Conservation (phyloP, 2,329 filamentous ascomycete species). For the Juglanconis sp. region DNA sequence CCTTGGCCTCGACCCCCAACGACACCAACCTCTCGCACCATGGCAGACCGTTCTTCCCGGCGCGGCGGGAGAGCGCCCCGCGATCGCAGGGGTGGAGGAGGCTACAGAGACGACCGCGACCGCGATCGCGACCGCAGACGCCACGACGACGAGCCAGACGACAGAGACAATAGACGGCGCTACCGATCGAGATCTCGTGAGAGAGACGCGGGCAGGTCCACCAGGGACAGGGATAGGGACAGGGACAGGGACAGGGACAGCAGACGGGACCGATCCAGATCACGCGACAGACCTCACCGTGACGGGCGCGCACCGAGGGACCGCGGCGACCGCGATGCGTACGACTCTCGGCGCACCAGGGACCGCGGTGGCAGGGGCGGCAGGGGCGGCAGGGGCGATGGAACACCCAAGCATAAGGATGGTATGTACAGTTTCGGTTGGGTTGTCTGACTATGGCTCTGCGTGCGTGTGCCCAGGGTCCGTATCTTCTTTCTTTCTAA, state of each 20-base stretch:
- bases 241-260: constrained; percentile 34
- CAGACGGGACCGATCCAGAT: constrained; percentile 10
- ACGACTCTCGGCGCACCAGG: constrained; percentile 10
- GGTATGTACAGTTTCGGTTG: neutral
- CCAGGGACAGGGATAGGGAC: constrained; percentile 9
- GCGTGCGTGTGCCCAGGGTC: too few species aligned
- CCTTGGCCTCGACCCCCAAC: neutral
- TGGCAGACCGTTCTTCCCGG: constrained; percentile 11
- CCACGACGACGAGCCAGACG: constrained; percentile 30
- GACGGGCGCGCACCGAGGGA: constrained; percentile 19
- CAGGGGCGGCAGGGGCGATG: constrained; percentile 11
- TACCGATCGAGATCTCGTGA: constrained; percentile 15
- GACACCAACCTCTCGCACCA: neutral
- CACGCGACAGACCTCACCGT: constrained; percentile 26
- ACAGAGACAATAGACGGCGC: constrained; percentile 24
- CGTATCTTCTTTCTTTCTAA: neutral
- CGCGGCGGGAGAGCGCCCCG: constrained; percentile 10
- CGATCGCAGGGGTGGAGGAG: constrained; percentile 28
- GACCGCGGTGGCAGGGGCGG: constrained; percentile 7
- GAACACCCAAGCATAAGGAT: constrained; percentile 10
- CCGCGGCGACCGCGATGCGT: constrained; percentile 5
- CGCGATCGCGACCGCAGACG: constrained; percentile 32
- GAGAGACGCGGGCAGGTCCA: constrained; percentile 29
- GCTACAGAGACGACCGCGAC: constrained; percentile 33
- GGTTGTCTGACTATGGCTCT: neutral